Base-by-base conservation (phyloP, 208 protist genomes). In the Trypanosoma vivax region DNA sequence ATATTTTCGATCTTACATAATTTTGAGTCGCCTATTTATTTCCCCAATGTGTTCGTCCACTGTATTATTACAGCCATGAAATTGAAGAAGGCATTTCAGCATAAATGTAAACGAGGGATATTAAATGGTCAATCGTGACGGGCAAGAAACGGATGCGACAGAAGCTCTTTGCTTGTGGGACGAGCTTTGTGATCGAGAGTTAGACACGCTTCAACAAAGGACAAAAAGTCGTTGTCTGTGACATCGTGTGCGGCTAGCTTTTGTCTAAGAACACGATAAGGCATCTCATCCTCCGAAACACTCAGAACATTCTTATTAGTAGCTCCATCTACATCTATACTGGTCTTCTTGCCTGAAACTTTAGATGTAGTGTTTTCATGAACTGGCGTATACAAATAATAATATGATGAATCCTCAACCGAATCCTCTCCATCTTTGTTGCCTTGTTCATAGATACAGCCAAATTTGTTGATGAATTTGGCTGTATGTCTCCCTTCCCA, bases 401-500 rank as follows among this genome's bases (percentile, higher is more conserved):
- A 93, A 18, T 57, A 52, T 34, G 55, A 54, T 33, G 61, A 53
- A 51, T 68, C 63, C 34, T 59, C 55, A 29, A 37, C 47, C 31
- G 50, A 14, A 63, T 67, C 45, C 27, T 64, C 64, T 24, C 68
- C 73, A 27, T 65, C 58, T 30, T 69, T 70, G 48, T 62, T 65
- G 47, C 76, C 65, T 28, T 73, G 72, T 71, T 96, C 86, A 58
- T 92, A 96, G 29, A 94, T 86, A 54, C 72, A 76, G 50, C 75
- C 76, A 50, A 92, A 90, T 60, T 88, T 88, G 57, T 83, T 95
- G 51, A 96, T 84, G 73, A 89, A 96, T 60, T 82, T 80, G 50
- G 76, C 59, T 23, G 83, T 92, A 72, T 94, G 82, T 34, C 83
- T 65, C 9, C 87, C 94, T 37, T 92, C 74, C 86, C 77, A 85